Conservation (phyloP, 2,329 filamentous ascomycete species). For the Apiospora rasikravindrae region DNA sequence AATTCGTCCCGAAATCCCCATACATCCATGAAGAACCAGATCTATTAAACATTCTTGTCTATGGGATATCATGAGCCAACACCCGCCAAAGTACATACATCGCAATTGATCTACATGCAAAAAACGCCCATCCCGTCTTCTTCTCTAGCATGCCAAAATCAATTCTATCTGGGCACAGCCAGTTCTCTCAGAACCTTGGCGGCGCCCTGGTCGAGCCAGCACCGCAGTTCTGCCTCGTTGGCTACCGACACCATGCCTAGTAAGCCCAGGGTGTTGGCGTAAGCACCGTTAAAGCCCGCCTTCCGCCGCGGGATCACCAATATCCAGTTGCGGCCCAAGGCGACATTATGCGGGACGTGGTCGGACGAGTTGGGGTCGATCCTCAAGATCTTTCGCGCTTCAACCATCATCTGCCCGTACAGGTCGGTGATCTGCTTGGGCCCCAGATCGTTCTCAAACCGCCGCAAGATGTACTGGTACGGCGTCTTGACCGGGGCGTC, state of each 20-base stretch:
- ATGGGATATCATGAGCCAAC: slow-evolving; percentile 11
- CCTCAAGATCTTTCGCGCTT: slow-evolving; percentile 27
- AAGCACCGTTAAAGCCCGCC: slow-evolving; percentile 41
- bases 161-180: slow-evolving; percentile 35
- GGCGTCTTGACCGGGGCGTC: slow-evolving; percentile 35
- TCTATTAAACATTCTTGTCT: slow-evolving; percentile 16
- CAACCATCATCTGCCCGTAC: slow-evolving; percentile 35
- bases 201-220: slow-evolving; percentile 45
- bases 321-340: slow-evolving; percentile 49
- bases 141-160: background rate
- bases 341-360: slow-evolving; percentile 49
- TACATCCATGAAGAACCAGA: slow-evolving; percentile 8
- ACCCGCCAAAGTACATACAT: background rate
- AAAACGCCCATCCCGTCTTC: background rate
- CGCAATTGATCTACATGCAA: background rate
- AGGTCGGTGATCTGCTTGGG: slow-evolving; percentile 26
- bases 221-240: slow-evolving; percentile 39
- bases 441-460: slow-evolving; percentile 36
- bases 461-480: slow-evolving; percentile 41
- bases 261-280: slow-evolving; percentile 53
- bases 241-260: slow-evolving; percentile 49
- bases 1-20: background rate
- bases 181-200: slow-evolving; percentile 42
- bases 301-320: slow-evolving; percentile 51
- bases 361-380: slow-evolving; percentile 20